These are phyloP conservation scores for Penicillium turbatum DNA, from an alignment of 495 filamentous ascomycete genomes.

Conservation along the genomic window DNA sequence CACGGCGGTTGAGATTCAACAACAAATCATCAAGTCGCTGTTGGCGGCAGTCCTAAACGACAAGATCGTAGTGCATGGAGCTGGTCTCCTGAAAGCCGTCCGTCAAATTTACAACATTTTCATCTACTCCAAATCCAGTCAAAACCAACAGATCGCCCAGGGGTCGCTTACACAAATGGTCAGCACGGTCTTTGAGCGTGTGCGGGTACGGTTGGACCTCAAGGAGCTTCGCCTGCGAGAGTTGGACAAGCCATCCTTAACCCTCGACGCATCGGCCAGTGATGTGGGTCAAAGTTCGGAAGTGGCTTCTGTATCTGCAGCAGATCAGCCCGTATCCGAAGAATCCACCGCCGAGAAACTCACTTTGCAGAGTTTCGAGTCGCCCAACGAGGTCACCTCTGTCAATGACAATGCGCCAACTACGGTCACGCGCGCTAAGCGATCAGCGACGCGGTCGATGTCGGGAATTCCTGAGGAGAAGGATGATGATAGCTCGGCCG, in stretches of 20 bases:
- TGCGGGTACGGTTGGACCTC: constrained; percentile 78
- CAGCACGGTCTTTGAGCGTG: constrained; percentile 92
- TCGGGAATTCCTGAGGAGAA: constrained; percentile 50
- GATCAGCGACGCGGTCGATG: constrained; percentile 45
- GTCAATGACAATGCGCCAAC: constrained; percentile 89
- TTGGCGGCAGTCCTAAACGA: constrained; percentile 95
- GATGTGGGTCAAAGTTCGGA: constrained; percentile 49
- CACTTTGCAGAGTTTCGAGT: constrained; percentile 93
- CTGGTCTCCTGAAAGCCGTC: constrained; percentile 95
- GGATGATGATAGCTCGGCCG: constrained; percentile 53
- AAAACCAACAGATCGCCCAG: constrained; percentile 94
- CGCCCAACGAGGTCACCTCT: constrained; percentile 86
- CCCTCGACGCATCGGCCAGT: constrained; percentile 25
- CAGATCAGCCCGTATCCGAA: constrained; percentile 52
- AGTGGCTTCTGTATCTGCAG: constrained; percentile 43
- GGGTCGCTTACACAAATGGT: constrained; percentile 98
- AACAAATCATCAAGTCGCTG: constrained; percentile 96
- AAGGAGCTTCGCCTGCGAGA: constrained; percentile 66
- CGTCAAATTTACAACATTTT: constrained; percentile 99
- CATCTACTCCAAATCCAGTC: constrained; percentile 80
- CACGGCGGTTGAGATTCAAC: constrained; percentile 82
- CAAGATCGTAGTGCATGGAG: constrained; percentile 96
- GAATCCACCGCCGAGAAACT: constrained; percentile 69
- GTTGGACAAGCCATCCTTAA: constrained; percentile 26
- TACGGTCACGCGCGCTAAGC: constrained; percentile 78